Evolutionary conservation across 2,329 filamentous ascomycete species (phyloP).

Genomic region (Scytalidium sp.): DNA sequence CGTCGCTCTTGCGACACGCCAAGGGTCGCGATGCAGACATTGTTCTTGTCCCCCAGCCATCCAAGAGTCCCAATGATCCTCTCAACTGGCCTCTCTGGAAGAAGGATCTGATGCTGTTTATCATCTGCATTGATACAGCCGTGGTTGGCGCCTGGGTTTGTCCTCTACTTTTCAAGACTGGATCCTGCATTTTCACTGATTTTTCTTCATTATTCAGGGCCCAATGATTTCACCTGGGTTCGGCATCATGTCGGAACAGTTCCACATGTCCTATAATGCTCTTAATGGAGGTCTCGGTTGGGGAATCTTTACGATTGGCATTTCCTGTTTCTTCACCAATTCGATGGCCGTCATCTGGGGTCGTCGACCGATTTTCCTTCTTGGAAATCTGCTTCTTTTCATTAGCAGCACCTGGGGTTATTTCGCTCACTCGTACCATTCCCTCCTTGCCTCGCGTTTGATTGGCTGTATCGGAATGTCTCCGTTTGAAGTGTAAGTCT

Average conservation of each 20-base stretch:
- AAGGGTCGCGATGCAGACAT: constrained; percentile 31
- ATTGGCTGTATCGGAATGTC: constrained; percentile 13
- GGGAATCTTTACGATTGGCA: constrained; percentile 29
- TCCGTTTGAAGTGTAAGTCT: constrained; percentile 12
- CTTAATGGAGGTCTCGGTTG: constrained; percentile 32
- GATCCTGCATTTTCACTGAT: background rate
- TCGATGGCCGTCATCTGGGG: constrained; percentile 13
- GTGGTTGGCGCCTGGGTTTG: constrained; percentile 30
- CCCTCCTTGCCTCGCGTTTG: constrained; percentile 9
- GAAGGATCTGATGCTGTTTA: constrained; percentile 36
- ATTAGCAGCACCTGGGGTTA: constrained; percentile 13
- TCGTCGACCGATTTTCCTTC: constrained; percentile 13
- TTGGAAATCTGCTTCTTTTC: constrained; percentile 12
- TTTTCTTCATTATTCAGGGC: constrained; percentile 6
- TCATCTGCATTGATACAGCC: constrained; percentile 34
- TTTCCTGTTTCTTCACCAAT: constrained; percentile 19
- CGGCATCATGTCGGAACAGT: constrained; percentile 27
- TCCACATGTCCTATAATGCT: constrained; percentile 29
- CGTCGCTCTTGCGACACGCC: constrained; percentile 24
- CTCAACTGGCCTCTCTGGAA: constrained; percentile 43
- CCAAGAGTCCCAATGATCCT: constrained; percentile 47
- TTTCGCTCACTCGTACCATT: constrained; percentile 10
- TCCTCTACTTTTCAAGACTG: background rate
- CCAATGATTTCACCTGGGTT: constrained; percentile 35
- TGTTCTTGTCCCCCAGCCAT: constrained; percentile 48